Conservation (phyloP, 1,284 basidiomycete genomes). For the Schizophyllum commune region DNA sequence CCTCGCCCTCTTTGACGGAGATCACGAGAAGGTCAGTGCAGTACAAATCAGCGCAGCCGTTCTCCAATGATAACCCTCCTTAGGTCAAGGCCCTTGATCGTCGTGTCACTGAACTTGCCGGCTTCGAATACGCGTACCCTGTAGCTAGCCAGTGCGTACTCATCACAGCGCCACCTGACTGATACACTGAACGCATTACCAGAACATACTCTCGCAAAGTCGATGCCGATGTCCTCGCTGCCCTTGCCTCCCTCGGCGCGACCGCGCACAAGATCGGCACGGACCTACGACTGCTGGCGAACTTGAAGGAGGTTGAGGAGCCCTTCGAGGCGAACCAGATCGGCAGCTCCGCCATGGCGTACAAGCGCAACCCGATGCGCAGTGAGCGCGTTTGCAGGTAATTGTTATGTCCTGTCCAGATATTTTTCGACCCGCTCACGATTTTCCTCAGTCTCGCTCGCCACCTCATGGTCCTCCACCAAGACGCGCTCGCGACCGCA, state of each 20-base stretch:
- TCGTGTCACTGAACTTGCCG: constrained; percentile 84
- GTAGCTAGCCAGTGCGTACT: constrained; percentile 31
- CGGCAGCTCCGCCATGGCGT: constrained; percentile 98
- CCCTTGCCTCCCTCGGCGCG: constrained; percentile 87
- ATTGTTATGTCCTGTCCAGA: too few species aligned
- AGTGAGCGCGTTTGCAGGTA: constrained; percentile 88
- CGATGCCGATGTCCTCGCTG: constrained; percentile 88
- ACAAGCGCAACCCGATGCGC: constrained; percentile 99
- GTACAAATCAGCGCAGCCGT: neutral
- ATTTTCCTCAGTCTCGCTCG: constrained; percentile 55
- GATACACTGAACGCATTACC: too few species aligned
- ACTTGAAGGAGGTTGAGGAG: constrained; percentile 98
- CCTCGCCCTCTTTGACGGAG: constrained; percentile 89
- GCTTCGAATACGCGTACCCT: constrained; percentile 93
- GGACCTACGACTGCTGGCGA: constrained; percentile 87
- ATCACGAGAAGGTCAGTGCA: constrained; percentile 74
- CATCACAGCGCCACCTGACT: too few species aligned
- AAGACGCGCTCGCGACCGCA: constrained; percentile 89
- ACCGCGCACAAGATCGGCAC: constrained; percentile 98
- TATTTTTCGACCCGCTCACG: too few species aligned
- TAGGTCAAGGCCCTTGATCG: constrained; percentile 88
- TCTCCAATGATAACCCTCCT: neutral
- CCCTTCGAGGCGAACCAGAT: constrained; percentile 99
- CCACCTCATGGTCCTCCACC: constrained; percentile 89
- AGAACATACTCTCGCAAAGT: constrained; percentile 99